Evolutionary conservation across 495 filamentous ascomycete genomes (phyloP).

Genomic region (Thermochaetoides thermophila): DNA sequence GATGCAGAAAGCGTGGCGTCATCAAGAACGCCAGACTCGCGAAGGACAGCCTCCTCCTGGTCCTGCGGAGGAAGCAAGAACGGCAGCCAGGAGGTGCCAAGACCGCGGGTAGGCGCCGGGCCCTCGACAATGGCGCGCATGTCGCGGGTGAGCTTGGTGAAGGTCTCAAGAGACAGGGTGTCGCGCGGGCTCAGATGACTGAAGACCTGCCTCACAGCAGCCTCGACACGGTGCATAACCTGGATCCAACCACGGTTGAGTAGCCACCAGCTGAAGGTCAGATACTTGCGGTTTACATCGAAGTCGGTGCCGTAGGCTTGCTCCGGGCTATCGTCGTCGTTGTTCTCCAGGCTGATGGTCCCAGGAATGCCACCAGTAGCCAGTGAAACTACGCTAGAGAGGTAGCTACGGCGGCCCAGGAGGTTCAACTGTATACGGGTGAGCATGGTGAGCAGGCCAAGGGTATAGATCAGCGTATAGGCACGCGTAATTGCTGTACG

Average conservation of each 20-base stretch:
- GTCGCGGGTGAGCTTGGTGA: conserved; percentile 63
- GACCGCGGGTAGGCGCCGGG: conserved; percentile 48
- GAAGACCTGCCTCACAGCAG: conserved; percentile 73
- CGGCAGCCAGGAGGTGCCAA: conserved; percentile 55
- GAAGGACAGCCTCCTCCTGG: conserved; percentile 67
- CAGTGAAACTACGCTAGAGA: conserved; percentile 82
- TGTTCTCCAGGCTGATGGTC: conserved; percentile 72
- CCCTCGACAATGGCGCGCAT: conserved; percentile 78
- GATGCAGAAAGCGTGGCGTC: conserved; percentile 23
- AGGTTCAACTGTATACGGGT: conserved; percentile 96
- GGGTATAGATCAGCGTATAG: conserved; percentile 81
- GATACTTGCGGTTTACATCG: conserved; percentile 82
- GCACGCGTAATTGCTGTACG: conserved; percentile 83
- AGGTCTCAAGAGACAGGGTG: conserved; percentile 60
- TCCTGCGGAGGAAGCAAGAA: conserved; percentile 68
- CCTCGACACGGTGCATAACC: conserved; percentile 61
- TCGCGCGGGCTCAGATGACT: conserved; percentile 75
- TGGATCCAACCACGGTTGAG: conserved; percentile 79
- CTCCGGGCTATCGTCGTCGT: conserved; percentile 66
- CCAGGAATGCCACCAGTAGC: conserved; percentile 49
- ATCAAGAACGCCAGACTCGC: conserved; percentile 62
- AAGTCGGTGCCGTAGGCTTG: conserved; percentile 80
- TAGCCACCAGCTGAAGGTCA: conserved; percentile 97
- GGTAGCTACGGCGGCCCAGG: conserved; percentile 84
- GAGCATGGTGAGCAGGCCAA: conserved; percentile 77